These are phyloP conservation scores for Malassezia cuniculi DNA, from an alignment of 1,284 basidiomycete species.

Conservation along the genomic window DNA sequence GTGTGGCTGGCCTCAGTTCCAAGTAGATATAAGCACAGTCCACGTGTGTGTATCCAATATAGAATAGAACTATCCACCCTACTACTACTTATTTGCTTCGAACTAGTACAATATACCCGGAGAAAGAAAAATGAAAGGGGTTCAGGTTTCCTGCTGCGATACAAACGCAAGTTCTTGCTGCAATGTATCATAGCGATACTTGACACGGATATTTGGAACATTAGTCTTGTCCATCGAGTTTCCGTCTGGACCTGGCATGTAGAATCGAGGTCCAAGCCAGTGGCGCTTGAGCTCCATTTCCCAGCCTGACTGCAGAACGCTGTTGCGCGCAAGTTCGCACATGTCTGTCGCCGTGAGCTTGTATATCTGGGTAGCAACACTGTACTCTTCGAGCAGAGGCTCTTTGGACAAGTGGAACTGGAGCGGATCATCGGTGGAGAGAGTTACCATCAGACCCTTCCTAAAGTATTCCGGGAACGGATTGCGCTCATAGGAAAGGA, in stretches of 20 bases:
- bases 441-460: conserved; percentile 83
- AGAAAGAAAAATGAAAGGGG: no score
- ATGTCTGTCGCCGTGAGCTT: conserved; percentile 48
- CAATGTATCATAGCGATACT: conserved; percentile 13
- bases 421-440: conserved; percentile 84
- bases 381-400: conserved; percentile 91
- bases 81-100: no score
- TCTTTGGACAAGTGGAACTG: conserved; percentile 50
- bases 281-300: conserved; percentile 98
- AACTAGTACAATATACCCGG: no score
- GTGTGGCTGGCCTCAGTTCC: conserved; percentile 8
- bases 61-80: no score
- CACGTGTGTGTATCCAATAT: no score
- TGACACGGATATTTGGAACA: conserved; percentile 53
- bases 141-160: no score
- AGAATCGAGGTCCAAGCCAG: conserved; percentile 66
- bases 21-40: no score
- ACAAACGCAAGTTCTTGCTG: conserved; percentile 12
- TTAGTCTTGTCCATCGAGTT: conserved; percentile 55
- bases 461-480: conserved; percentile 95
- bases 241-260: conserved; percentile 49
- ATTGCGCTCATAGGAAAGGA: conserved; percentile 91
- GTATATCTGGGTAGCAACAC: conserved; percentile 63
- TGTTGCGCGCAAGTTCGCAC: conserved; percentile 86
- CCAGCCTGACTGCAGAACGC: conserved; percentile 89